Base-by-base conservation (phyloP, 768 basidiomycete genomes). In the Amanita jacksonii region DNA sequence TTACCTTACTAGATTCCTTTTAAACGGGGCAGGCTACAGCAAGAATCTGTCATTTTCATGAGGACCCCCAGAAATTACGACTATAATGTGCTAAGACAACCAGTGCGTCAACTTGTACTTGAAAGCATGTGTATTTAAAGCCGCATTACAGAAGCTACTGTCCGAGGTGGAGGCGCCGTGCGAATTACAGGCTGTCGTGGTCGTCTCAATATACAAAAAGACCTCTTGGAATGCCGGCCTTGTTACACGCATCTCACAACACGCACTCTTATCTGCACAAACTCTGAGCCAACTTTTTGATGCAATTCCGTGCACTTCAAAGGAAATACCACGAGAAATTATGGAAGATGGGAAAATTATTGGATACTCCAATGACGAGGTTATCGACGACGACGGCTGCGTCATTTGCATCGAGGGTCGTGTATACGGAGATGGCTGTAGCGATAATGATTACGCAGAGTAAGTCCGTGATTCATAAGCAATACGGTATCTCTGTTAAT, bases 201-300 rank as follows among this genome's bases (percentile, higher is more conserved):
- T 70, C 23, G 53, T 83, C 23, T 75, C 81, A 3, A 62, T 85
- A 6, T 70, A 85, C 55, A 73, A 72, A 50, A 76, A 71, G 44
- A 62, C 81, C 19, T 53, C 71, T 16, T 85, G 82, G 79, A 68
- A 73, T 16, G 73, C 73, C 42, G 76, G 74, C 41, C 70, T 73
- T 41, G 62, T 81, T 8, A 65, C 66, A 37, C 80, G 81, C 28
- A 62, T 70, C 45, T 87, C 85, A 7, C 81, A 81, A 52, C 83
- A 87, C 54, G 73, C 70, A 8, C 56, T 85, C 5, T 57, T 81
- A 12, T 79, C 84, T n/a, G 79, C 79, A 4, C 82, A 88, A 53
- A 83, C 78, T 0, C 70, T 91, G 2, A 70, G 67, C 15, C 80
- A 86, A 48, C 57, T 89, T 9, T 72, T 72, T 45, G 60, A 67